Base-by-base conservation (phyloP, 192 early-diverging fungal genomes). In the Chytriomyces sp. region DNA sequence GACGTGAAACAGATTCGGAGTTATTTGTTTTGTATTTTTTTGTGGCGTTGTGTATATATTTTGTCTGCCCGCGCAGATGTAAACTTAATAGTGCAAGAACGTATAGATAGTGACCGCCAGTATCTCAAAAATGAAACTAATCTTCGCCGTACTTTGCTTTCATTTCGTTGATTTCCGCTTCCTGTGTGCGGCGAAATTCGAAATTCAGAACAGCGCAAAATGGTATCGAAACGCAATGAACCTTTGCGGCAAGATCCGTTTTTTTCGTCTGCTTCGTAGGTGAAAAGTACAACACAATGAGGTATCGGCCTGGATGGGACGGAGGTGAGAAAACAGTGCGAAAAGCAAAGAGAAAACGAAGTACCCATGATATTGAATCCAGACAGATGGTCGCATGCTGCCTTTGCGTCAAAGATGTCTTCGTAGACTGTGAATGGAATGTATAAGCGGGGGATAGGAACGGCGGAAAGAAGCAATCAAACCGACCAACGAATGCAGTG, bases 381-480 rank as follows among this genome's bases (percentile, higher is more conserved):
- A 61, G 92, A 92, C 18, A 99, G 79, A 80, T 98, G 96, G 67
- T 98, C 96, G 79, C 95, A 97, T 0, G 97, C 97, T 18, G 92
- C 92, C 82, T 99, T 99, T 44, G 96, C 95, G 74, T 99, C 97
- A 78, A 94, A 95, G 7, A 99, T 97, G 75, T 99, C 97, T 77
- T 99, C 97, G 75, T 97, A 98, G 1, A 98, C 93, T 82, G 75
- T 10, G 18, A 65, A 60, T 8, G 7, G 24, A 13, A 57, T 1
- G 53, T 20, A 57, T 57, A 5, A 57, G 53, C 1, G 13, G 20
- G 13, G 13, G 16, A 20, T n/a, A 57, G 5, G 53, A 57, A 57
- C 13, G 53, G 53, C 13, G 35, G 35, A 35, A 35, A 35, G 53
- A 13, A 20, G 53, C 16, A 20, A n/a, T 57, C 20, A 3, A 57